Evolutionary conservation across 305 asterid species (phyloP).

Genomic region (Solanum hybrid): DNA sequence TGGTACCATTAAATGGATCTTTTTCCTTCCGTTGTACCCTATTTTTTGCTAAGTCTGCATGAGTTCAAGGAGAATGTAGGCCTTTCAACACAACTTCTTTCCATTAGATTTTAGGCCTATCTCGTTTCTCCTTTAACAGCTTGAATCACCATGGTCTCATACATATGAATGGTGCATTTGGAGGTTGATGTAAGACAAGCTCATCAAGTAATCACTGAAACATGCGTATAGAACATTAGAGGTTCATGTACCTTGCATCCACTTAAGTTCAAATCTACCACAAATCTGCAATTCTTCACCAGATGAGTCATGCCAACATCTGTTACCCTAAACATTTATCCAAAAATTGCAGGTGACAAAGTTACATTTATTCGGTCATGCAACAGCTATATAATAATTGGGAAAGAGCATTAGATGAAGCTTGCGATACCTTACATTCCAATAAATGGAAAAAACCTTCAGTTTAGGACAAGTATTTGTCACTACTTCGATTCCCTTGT

Average conservation of each 20-base stretch:
- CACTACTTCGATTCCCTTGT: slow-evolving; percentile 54
- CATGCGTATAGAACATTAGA: background rate
- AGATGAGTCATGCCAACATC: slow-evolving; percentile 59
- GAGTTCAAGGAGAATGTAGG: background rate
- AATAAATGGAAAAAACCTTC: slow-evolving; percentile 68
- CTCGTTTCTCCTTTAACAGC: background rate
- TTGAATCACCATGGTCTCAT: background rate
- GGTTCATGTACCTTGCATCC: slow-evolving; percentile 73
- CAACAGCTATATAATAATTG: background rate
- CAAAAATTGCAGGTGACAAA: slow-evolving; percentile 1
- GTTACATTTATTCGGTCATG: background rate
- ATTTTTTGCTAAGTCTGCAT: background rate
- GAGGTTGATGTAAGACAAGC: background rate
- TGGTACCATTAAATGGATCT: background rate
- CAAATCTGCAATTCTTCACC: slow-evolving; percentile 57
- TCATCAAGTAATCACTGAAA: background rate
- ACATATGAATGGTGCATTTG: background rate
- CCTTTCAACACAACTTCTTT: background rate
- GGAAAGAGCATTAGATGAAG: slow-evolving; percentile 3
- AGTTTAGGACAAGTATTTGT: slow-evolving; percentile 48
- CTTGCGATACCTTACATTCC: slow-evolving; percentile 73
- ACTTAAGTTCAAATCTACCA: slow-evolving; percentile 75
- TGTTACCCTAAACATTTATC: slow-evolving; percentile 54
- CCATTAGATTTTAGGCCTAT: background rate
- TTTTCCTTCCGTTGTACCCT: background rate